A percentile compares a stretch with the other conserved stretches of the same genome.
phyloP scores from a whole-genome alignment of 805 yeast species.

The Cyberlindnera lachancei region DNA sequence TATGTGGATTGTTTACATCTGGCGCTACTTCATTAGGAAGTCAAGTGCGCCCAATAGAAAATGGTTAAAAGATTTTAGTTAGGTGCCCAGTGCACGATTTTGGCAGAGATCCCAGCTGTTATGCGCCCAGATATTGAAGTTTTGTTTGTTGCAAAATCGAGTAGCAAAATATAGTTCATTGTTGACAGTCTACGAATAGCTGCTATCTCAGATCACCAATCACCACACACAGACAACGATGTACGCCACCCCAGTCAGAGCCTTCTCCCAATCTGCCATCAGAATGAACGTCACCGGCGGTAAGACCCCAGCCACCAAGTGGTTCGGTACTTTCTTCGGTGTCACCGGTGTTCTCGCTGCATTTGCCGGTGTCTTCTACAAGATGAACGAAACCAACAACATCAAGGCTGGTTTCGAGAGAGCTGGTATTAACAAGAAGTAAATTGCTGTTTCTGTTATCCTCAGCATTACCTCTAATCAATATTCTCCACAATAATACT shows the following conservation, averaged over 20 bases:
- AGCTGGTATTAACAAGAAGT: slow-evolving; percentile 14
- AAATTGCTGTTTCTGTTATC: too few relatives aligned
- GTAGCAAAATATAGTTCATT: too few relatives aligned
- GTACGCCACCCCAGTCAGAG: slow-evolving; percentile 22
- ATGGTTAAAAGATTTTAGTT: neutral
- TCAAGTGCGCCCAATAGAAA: slow-evolving; percentile 12
- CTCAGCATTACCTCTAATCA: too few relatives aligned
- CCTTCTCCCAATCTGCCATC: slow-evolving; percentile 20
- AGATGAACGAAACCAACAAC: slow-evolving; percentile 18
- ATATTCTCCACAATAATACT: too few relatives aligned
- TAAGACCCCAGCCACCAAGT: slow-evolving; percentile 8
- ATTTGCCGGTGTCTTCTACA: slow-evolving; percentile 20
- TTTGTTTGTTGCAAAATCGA: too few relatives aligned
- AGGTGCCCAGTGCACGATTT: too few relatives aligned
- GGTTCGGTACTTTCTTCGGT: slow-evolving; percentile 21
- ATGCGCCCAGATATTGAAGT: too few relatives aligned
- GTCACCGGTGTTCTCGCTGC: slow-evolving; percentile 16
- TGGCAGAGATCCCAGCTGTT: too few relatives aligned
- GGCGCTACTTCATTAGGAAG: slow-evolving; percentile 9
- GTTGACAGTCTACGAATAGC: too few relatives aligned
- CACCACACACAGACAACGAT: too few relatives aligned
- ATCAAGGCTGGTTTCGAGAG: slow-evolving; percentile 16
- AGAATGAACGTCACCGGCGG: slow-evolving; percentile 17
- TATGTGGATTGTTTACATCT: neutral
- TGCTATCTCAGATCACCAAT: too few relatives aligned